These are phyloP conservation scores for Ophiostoma novo-ulmi DNA, from an alignment of 2,329 filamentous ascomycete genomes.

Conservation along the genomic window DNA sequence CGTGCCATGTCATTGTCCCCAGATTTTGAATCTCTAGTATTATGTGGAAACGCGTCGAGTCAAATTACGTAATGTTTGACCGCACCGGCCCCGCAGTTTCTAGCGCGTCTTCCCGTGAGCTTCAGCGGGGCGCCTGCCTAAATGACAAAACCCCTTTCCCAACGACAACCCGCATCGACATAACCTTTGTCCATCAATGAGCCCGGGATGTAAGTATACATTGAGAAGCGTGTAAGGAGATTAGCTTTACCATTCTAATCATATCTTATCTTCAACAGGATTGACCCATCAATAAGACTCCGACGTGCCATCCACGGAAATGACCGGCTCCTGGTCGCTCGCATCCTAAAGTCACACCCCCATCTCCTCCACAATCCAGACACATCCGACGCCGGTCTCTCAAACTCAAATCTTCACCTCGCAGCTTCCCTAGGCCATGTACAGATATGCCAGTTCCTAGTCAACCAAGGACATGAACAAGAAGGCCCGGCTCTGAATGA, in stretches of 20 bases:
- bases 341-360: slow-evolving; percentile 71
- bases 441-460: slow-evolving; percentile 63
- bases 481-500: slow-evolving; percentile 69
- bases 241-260: background rate
- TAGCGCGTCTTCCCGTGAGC: background rate
- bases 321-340: slow-evolving; percentile 64
- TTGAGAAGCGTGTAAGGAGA: background rate
- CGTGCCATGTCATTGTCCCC: too few relatives aligned
- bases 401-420: slow-evolving; percentile 79
- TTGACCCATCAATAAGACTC: slow-evolving; percentile 69
- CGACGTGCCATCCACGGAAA: slow-evolving; percentile 75
- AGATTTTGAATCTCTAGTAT: too few relatives aligned
- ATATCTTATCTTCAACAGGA: slow-evolving; percentile 47
- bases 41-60: background rate
- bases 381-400: slow-evolving; percentile 58
- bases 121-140: background rate
- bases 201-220: background rate
- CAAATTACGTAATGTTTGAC: background rate
- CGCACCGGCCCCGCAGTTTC: background rate
- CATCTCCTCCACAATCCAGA: slow-evolving; percentile 73
- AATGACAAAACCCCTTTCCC: background rate
- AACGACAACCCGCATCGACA: background rate
- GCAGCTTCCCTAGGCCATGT: slow-evolving; percentile 68
- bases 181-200: background rate
- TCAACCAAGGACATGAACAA: slow-evolving; percentile 70